These are phyloP conservation scores for Isabelozyma heimii DNA, from an alignment of 805 yeast species.

Conservation along the genomic window DNA sequence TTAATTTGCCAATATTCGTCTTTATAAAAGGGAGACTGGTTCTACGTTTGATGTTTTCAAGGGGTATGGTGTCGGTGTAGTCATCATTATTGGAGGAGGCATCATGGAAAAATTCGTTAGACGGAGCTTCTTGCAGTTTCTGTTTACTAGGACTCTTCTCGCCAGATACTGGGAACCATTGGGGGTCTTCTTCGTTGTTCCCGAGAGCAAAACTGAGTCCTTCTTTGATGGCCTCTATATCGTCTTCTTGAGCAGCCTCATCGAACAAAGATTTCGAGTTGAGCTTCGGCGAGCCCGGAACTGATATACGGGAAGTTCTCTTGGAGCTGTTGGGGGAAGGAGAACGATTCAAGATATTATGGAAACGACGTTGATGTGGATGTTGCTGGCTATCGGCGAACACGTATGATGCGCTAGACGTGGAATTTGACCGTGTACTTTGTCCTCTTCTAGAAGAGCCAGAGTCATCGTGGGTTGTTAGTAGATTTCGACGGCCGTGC, in stretches of 20 bases:
- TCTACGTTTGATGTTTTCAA: constrained; percentile 8
- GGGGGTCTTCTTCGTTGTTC: constrained; percentile 14
- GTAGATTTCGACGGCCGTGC: not conserved
- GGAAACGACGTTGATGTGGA: not conserved
- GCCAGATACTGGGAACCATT: constrained; percentile 27
- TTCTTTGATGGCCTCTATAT: constrained; percentile 29
- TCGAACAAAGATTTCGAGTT: constrained; percentile 21
- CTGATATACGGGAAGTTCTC: not conserved
- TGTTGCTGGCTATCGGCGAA: not conserved
- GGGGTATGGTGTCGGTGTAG: constrained; percentile 16
- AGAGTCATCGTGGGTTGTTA: not conserved
- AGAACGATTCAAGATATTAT: not conserved
- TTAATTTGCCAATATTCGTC: not conserved
- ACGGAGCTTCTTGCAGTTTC: constrained; percentile 3
- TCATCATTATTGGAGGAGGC: not conserved
- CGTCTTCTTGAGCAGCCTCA: constrained; percentile 24
- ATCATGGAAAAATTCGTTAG: constrained; percentile 1
- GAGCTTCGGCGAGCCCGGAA: constrained; percentile 1
- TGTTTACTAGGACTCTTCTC: not conserved
- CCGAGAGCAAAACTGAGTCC: constrained; percentile 37
- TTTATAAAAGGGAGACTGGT: not conserved
- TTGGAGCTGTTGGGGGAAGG: not conserved
- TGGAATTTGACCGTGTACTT: not conserved
- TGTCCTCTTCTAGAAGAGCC: not conserved
- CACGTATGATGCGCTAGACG: not conserved